phyloP scores from a whole-genome alignment of 2,329 filamentous ascomycete genomes.

The Pseudogymnoascus sp. region DNA sequence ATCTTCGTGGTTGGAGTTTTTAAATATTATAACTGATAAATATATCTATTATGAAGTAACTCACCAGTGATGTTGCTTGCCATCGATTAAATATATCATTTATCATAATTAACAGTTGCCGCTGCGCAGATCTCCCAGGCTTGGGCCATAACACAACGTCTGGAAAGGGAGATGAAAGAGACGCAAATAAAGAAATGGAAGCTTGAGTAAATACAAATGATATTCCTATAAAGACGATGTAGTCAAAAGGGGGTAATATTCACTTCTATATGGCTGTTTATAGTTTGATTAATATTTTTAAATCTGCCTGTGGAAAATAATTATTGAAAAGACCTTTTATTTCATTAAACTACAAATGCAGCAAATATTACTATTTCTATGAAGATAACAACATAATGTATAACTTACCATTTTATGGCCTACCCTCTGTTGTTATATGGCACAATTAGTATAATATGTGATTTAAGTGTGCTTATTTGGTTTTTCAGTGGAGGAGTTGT shows the following conservation, averaged over 20 bases:
- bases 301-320: not conserved
- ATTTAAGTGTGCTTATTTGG: too few species aligned
- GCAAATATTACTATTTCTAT: not conserved
- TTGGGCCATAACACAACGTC: not conserved
- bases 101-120: not conserved
- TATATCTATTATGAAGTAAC: not conserved
- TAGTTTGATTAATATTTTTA: not conserved
- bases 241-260: not conserved
- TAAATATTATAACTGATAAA: not conserved
- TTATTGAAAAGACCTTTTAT: not conserved
- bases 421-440: too few species aligned
- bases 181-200: not conserved
- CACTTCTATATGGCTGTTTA: not conserved
- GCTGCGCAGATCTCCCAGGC: not conserved
- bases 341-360: not conserved
- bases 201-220: not conserved
- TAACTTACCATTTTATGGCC: not conserved
- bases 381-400: not conserved
- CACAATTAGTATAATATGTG: too few species aligned
- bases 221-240: not conserved
- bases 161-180: not conserved
- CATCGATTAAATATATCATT: not conserved
- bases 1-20: too few species aligned
- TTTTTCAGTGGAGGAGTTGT: too few species aligned
- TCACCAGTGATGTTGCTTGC: not conserved